Base-by-base conservation (phyloP, 805 yeast species). In the Saccharomycopsis malanga region DNA sequence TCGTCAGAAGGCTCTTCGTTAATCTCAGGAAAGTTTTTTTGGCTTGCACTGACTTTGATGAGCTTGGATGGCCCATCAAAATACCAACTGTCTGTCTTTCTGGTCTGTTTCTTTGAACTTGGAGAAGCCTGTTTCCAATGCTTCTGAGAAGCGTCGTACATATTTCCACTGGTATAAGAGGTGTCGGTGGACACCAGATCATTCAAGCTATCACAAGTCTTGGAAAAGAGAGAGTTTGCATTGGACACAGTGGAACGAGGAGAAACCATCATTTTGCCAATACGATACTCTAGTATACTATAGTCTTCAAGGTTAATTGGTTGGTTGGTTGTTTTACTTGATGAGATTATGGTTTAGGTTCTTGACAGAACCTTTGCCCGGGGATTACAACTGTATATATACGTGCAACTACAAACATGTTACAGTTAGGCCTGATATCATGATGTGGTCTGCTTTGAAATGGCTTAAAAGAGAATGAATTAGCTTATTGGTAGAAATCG, bases 31-130 rank as follows among this genome's bases (percentile, higher is more conserved):
- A 27, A 9, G 10, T 9, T 7, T 12, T 27, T 7, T 12, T 12
- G 10, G 30, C 30, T 22, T 9, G 36, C 47, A 21, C 36, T 27
- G 10, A 46, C 37, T 14, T 42, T 41, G 17, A 46, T 46, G 5
- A 46, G 30, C 27, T 46, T 46, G n/a, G 50, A 35, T 7, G 50
- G 50, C 4, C 50, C 50, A 21, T 42, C 50, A 25, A 46, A 46
- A 24, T 46, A 46, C 23, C 23, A 22, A 23, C 50, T 46, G 18
- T 46, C 46, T 4, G 50, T 29, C 27, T 44, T 46, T 18, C n/a
- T 14, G 14, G 9, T 27, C 25, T 34, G 22, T n/a, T 35, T 20
- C n/a, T 7, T 7, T 12, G 12, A 27, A 12, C 12, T 27, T 27
- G 30, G 30, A 12, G 12, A 9, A 12, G 30, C 30, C 7, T 9